Evolutionary conservation across 192 early-diverging fungal species (phyloP), one percentile per base, ranked within the genome.

Genomic region (Umbelopsis ramanniana): DNA sequence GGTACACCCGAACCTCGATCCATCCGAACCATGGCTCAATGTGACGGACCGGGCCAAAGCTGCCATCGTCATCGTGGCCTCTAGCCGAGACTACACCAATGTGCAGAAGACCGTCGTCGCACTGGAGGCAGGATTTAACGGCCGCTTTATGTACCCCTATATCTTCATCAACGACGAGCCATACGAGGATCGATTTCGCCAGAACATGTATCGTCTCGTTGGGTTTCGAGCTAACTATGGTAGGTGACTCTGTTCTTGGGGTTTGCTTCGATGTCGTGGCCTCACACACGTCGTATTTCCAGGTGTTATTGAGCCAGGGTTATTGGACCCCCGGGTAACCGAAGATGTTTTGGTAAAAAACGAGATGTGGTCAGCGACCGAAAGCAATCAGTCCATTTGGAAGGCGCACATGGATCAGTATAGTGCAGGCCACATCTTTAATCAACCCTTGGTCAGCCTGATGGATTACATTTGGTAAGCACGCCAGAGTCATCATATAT

Each of bases 401-500:
- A 29, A 63, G 26, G 33, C 57, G 12, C 90, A 91, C 72, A 92
- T 92, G 91, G 91, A 90, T 79, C 86, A 90, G 57, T 89, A 73
- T 75, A 82, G 90, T 66, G 89, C 91, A 23, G 94, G 94, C 12
- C 93, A 90, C 68, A 90, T 96, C 71, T 90, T 81, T 76, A 81
- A 85, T 14, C 93, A 96, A 73, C 88, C 89, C 7, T 78, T 92
- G 37, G 76, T 92, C 23, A 66, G 84, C 19, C 73, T 87, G 12
- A 83, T 87, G 22, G 92, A 95, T 79, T 96, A 90, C 79, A 95
- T 94, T 82, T 96, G 95, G 95, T 79, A 72, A 75, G 40, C 40
- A 43, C 40, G 6, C 11, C 11, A 12, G 3, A 7, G 11, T 43
- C 11, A 12, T 40, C 38, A 40, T 8, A 40, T 40, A 43, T 43